Evolutionary conservation across 2,329 filamentous ascomycete species (phyloP).

Genomic region (Chaetomium strumarium): DNA sequence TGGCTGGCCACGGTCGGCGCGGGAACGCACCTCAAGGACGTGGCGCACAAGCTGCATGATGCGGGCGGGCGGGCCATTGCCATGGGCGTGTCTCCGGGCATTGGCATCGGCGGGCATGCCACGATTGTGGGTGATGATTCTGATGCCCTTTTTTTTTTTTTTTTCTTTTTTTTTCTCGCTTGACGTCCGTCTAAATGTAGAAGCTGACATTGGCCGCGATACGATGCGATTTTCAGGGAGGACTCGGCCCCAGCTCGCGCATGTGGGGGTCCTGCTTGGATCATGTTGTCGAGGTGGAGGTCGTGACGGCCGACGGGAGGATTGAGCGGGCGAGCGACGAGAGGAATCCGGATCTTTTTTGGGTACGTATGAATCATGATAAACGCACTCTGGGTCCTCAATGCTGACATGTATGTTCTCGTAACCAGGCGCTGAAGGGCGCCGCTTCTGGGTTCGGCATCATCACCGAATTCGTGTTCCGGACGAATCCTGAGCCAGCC

Average conservation of each 20-base stretch:
- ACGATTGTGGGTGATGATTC: constrained; percentile 48
- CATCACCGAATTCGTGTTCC: constrained; percentile 51
- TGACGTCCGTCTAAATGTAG: no score
- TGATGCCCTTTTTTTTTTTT: no score
- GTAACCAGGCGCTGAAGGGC: constrained; percentile 45
- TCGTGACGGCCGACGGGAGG: constrained; percentile 51
- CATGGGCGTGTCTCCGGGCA: constrained; percentile 54
- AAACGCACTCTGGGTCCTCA: no score
- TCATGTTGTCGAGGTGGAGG: constrained; percentile 50
- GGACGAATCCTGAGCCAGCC: constrained; percentile 50
- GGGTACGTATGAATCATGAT: constrained; percentile 25
- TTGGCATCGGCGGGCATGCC: constrained; percentile 54
- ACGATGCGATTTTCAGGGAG: no score
- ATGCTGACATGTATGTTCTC: no score
- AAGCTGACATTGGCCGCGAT: no score
- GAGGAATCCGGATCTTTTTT: constrained; percentile 50
- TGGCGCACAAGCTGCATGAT: constrained; percentile 45
- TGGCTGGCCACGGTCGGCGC: constrained; percentile 52
- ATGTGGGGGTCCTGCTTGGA: constrained; percentile 55
- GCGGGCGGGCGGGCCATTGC: constrained; percentile 51
- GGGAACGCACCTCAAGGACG: constrained; percentile 45
- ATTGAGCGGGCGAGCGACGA: constrained; percentile 42
- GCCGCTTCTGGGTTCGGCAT: constrained; percentile 52
- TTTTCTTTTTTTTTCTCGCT: no score
- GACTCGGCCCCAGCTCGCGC: constrained; percentile 50